Percentiles rank a stretch among this genome's conserved stretches.
phyloP scores from a whole-genome alignment of 305 asterid species.

The Lippia alba region DNA sequence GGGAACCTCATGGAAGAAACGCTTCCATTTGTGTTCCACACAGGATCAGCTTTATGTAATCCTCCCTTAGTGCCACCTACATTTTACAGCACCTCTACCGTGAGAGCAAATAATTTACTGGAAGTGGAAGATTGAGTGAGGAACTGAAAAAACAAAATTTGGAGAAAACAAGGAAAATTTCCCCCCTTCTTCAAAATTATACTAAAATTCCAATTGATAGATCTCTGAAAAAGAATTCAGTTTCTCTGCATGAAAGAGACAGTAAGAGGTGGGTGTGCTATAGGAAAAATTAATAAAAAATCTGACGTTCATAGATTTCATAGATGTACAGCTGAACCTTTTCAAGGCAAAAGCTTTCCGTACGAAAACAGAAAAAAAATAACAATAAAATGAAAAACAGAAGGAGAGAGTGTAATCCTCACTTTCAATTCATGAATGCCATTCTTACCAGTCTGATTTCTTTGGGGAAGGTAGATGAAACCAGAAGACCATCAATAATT shows the following conservation, averaged over 20 bases:
- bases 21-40: slow-evolving; percentile 26
- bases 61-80: slow-evolving; percentile 34
- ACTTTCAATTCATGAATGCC: slow-evolving; percentile 31
- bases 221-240: slow-evolving; percentile 35
- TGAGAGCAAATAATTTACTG: slow-evolving; percentile 17
- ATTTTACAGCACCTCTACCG: slow-evolving; percentile 35
- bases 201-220: slow-evolving; percentile 37
- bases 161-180: slow-evolving; percentile 7
- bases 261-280: slow-evolving; percentile 16
- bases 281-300: slow-evolving; percentile 9
- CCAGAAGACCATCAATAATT: slow-evolving; percentile 1
- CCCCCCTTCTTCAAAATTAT: slow-evolving; percentile 27
- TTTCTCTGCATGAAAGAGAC: slow-evolving; percentile 15
- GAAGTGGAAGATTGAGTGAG: slow-evolving; percentile 9
- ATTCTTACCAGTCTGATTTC: slow-evolving; percentile 13
- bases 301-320: slow-evolving; percentile 25
- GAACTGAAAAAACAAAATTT: not conserved
- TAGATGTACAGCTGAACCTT: slow-evolving; percentile 5
- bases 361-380: not conserved
- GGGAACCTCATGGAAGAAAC: slow-evolving; percentile 6
- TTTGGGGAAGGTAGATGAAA: slow-evolving; percentile 3
- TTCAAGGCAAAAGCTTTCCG: not conserved
- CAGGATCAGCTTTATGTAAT: slow-evolving; percentile 4
- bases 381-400: not conserved
- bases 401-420: not conserved